Percentiles rank a stretch among this genome's conserved stretches.
phyloP scores from a whole-genome alignment of 2,329 filamentous ascomycete species.

The Tricladium varicosporioides region DNA sequence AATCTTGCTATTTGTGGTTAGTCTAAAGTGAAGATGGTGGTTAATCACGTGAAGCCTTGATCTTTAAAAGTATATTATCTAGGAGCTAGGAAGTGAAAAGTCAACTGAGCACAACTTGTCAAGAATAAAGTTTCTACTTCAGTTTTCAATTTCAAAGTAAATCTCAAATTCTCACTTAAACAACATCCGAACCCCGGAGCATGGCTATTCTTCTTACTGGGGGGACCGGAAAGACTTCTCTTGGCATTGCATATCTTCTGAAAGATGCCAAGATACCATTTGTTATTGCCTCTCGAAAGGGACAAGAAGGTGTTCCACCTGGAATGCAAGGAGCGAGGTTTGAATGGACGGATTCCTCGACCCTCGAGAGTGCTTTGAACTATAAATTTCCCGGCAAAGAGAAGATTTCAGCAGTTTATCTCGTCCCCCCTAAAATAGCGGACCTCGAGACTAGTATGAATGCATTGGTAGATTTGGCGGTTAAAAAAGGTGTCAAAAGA shows the following conservation, averaged over 20 bases:
- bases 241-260: conserved; percentile 36
- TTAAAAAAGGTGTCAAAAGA: conserved; percentile 35
- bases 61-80: too few relatives aligned
- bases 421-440: conserved; percentile 37
- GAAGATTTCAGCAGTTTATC: conserved; percentile 38
- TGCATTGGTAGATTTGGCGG: conserved; percentile 42
- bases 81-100: too few relatives aligned
- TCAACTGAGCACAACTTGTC: too few relatives aligned
- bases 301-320: not conserved
- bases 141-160: too few relatives aligned
- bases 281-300: conserved; percentile 39
- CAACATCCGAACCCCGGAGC: not conserved
- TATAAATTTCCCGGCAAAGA: conserved; percentile 16
- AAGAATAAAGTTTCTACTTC: too few relatives aligned
- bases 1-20: too few relatives aligned
- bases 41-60: too few relatives aligned
- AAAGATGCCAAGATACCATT: conserved; percentile 30
- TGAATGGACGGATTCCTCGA: conserved; percentile 43
- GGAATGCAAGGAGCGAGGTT: conserved; percentile 33
- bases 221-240: conserved; percentile 44
- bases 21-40: too few relatives aligned
- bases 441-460: conserved; percentile 36
- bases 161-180: not conserved
- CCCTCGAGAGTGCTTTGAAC: conserved; percentile 38
- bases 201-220: conserved; percentile 41